Evolutionary conservation across 352 stramenopile genomes (phyloP).

Genomic region (Pythium dissotocum): DNA sequence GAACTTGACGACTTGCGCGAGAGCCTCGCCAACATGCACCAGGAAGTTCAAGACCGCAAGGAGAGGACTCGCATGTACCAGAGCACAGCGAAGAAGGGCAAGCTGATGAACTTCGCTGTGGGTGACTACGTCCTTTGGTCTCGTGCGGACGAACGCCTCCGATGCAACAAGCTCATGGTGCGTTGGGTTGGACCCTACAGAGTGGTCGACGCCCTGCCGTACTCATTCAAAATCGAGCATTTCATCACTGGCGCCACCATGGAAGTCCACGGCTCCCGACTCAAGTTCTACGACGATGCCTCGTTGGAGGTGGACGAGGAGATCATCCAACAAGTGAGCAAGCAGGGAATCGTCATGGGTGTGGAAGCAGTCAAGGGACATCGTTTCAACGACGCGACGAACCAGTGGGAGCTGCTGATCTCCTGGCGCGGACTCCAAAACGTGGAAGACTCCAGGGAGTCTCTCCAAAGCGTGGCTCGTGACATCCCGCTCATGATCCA

Average conservation of each 20-base stretch:
- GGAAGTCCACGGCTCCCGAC: not conserved
- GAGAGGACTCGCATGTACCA: slow-evolving; percentile 13
- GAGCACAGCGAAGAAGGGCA: slow-evolving; percentile 7
- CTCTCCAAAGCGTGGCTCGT: not conserved
- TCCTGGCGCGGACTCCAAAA: slow-evolving; percentile 5
- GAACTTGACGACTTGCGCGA: slow-evolving; percentile 5
- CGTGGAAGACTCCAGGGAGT: slow-evolving; percentile 6
- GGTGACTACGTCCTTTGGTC: slow-evolving; percentile 8
- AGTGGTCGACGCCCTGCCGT: not conserved
- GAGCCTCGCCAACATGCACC: slow-evolving; percentile 9
- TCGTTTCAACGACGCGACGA: not conserved
- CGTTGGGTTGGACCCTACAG: not conserved
- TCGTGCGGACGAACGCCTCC: not conserved
- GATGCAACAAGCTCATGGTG: not conserved
- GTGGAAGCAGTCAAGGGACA: not conserved
- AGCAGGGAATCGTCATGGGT: not conserved
- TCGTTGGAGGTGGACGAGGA: not conserved
- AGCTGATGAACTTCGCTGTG: slow-evolving; percentile 2
- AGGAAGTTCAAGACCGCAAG: slow-evolving; percentile 11
- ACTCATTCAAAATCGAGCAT: not conserved
- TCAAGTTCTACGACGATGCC: not conserved
- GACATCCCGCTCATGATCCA: not conserved
- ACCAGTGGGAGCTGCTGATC: slow-evolving; percentile 5
- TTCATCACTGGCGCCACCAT: not conserved
- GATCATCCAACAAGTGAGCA: not conserved